Percentiles rank a stretch among this genome's conserved stretches.
Conservation (phyloP, 106 monocot genomes). For the Acanthochlamys bracteata region DNA sequence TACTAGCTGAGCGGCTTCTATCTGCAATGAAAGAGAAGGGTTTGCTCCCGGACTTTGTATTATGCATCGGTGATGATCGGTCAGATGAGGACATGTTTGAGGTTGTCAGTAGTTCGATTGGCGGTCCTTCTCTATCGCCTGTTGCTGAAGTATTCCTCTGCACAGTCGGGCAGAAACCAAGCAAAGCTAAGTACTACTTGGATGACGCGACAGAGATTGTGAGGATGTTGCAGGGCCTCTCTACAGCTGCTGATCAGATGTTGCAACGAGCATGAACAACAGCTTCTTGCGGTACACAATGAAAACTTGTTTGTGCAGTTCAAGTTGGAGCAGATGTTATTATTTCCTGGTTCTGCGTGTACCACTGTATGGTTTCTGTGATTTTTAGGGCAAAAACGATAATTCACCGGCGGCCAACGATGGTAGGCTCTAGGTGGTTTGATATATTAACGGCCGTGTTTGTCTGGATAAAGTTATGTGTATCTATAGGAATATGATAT, state of each 20-base stretch:
- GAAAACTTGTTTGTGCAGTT: no score
- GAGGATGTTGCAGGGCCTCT: constrained; percentile 34
- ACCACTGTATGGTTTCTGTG: no score
- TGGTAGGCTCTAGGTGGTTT: no score
- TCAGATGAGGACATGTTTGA: constrained; percentile 60
- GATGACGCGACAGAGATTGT: constrained; percentile 36
- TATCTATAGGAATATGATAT: no score
- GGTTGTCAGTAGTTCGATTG: constrained; percentile 26
- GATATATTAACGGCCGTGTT: no score
- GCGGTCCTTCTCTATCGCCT: constrained; percentile 19
- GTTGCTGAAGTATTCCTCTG: constrained; percentile 42
- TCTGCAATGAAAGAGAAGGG: constrained; percentile 19
- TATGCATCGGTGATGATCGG: constrained; percentile 47
- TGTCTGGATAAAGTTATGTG: no score
- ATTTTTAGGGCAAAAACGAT: no score
- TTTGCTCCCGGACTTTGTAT: constrained; percentile 38
- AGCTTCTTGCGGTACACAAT: no score
- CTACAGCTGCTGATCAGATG: constrained; percentile 24
- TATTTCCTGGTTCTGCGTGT: no score
- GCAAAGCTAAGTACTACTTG: constrained; percentile 48
- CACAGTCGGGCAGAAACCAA: constrained; percentile 48
- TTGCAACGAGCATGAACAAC: no score
- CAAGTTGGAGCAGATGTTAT: no score
- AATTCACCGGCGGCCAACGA: no score
- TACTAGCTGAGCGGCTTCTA: constrained; percentile 36